Base-by-base conservation (phyloP, 352 stramenopile species). In the Phytophthora tentaculata region DNA sequence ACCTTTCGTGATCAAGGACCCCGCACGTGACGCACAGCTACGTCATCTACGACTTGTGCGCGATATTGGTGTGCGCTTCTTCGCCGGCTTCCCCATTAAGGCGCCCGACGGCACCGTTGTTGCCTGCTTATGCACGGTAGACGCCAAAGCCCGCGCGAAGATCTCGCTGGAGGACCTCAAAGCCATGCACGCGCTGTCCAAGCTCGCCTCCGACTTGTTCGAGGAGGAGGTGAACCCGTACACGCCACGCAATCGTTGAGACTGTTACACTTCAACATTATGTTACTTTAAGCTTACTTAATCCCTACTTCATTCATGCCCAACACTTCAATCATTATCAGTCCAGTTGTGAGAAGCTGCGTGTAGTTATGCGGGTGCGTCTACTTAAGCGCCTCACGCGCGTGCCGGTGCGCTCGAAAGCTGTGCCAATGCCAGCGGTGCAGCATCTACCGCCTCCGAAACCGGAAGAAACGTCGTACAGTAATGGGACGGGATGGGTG, bases 61-160 rank as follows among this genome's bases (percentile, higher is more conserved):
- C 17, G 70, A 88, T 10, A 63, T 76, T 0, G 64, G 69, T 26
- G 67, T 86, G 32, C 79, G 61, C 0, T 91, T 90, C 61, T 86
- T 84, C 61, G 81, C 81, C 1, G 67, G 81, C 1, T 89, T 89
- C 55, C 82, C 84, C 45, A 79, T 91, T 41, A 71, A 70, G 13
- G 66, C 65, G 3, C 56, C 58, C 12, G 41, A 67, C 26, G 71
- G 68, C 0, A 35, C 37, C 3, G 52, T 78, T 6, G 49, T 73
- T 6, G 84, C 81, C 4, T 79, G 71, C 23, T 67, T 92, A 10
- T 90, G 80, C 51, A 69, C 72, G 0, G 28, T 80, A 3, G 74
- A 85, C 67, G 63, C 66, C 0, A 39, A 68, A 9, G 19, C 61
- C 6, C 74, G 77, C 19, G 74, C 76, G 17, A 73, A 62, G 24